phyloP scores from a whole-genome alignment of 1,139 yeast species.

The Pichia sp. region DNA sequence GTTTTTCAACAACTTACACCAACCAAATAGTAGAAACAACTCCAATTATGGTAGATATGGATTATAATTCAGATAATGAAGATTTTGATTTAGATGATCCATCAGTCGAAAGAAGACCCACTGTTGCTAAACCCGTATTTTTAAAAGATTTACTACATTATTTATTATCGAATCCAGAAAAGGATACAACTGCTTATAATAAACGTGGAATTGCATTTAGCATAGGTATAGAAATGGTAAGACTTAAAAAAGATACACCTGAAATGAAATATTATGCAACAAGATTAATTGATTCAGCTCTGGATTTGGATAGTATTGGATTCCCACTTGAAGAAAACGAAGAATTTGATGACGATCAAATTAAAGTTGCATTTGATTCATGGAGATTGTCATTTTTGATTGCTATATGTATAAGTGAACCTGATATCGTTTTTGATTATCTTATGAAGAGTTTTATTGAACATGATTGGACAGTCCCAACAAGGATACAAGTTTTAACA shows the following conservation, averaged over 20 bases:
- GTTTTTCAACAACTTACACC: not conserved
- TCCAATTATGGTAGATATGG: conserved; percentile 13
- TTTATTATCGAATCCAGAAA: conserved; percentile 38
- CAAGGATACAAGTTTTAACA: conserved; percentile 49
- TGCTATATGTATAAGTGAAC: conserved; percentile 47
- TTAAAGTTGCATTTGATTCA: conserved; percentile 40
- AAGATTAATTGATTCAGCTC: conserved; percentile 40
- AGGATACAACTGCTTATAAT: conserved; percentile 43
- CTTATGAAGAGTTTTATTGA: conserved; percentile 40
- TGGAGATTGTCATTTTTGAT: conserved; percentile 45
- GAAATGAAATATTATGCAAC: conserved; percentile 49
- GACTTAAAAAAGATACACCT: conserved; percentile 50
- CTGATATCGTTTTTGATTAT: conserved; percentile 34
- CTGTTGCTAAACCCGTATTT: conserved; percentile 51
- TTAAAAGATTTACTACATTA: conserved; percentile 57
- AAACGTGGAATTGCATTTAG: conserved; percentile 47
- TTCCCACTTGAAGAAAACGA: conserved; percentile 24
- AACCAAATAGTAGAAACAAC: not conserved
- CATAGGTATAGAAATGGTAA: conserved; percentile 48
- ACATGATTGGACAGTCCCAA: conserved; percentile 66
- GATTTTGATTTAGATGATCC: conserved; percentile 50
- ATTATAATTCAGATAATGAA: conserved; percentile 33
- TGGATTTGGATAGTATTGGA: conserved; percentile 47
- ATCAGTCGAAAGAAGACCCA: conserved; percentile 31
- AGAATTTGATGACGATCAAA: conserved; percentile 8